These are phyloP conservation scores for Capsicum pubescens DNA, from an alignment of 257 asterid genomes.

Conservation along the genomic window DNA sequence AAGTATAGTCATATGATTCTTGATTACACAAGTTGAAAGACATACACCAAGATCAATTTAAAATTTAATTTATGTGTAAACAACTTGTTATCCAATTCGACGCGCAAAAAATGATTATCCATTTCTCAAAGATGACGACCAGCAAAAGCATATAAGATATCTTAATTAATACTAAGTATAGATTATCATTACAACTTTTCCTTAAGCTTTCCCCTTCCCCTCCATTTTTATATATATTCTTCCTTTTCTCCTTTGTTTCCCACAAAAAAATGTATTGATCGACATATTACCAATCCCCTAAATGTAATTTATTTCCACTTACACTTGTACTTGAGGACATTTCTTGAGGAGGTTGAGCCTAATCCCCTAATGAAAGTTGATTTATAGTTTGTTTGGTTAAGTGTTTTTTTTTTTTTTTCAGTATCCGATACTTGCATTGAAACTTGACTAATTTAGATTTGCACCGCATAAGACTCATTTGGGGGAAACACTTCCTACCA, in stretches of 20 bases:
- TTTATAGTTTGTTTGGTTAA: too few relatives aligned
- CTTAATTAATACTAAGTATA: background rate
- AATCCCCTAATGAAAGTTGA: background rate
- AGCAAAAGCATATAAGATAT: conserved; percentile 21
- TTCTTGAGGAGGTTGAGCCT: background rate
- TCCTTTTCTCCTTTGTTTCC: background rate
- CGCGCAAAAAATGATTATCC: background rate
- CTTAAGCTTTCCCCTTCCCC: background rate
- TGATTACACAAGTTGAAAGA: conserved; percentile 18
- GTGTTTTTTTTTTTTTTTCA: too few relatives aligned
- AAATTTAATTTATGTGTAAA: background rate
- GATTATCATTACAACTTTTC: background rate
- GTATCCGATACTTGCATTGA: too few relatives aligned
- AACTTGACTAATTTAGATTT: too few relatives aligned
- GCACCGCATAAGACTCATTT: too few relatives aligned
- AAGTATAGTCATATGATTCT: background rate
- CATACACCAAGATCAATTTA: background rate
- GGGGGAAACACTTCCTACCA: too few relatives aligned
- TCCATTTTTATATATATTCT: too few relatives aligned
- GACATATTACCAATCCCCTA: too few relatives aligned
- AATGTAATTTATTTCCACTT: too few relatives aligned
- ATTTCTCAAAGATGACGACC: background rate
- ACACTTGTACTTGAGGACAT: background rate
- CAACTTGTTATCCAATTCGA: background rate
- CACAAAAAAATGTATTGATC: background rate